Percentiles rank a stretch among this genome's conserved stretches.
These are phyloP conservation scores for Backusella morwellensis DNA, from an alignment of 192 early-diverging fungal genomes.

Conservation along the genomic window DNA sequence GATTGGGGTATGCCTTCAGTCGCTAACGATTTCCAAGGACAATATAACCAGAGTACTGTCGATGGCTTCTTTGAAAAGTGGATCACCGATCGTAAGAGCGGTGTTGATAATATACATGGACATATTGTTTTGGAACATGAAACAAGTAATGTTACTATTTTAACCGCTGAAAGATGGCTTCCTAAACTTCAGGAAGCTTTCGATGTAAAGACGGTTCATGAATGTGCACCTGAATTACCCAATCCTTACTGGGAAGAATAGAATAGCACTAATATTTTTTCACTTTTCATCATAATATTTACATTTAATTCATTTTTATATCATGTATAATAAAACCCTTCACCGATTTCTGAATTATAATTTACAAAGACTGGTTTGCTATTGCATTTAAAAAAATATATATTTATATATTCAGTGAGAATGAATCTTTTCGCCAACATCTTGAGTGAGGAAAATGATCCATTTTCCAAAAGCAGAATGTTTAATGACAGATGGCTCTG, in stretches of 20 bases:
- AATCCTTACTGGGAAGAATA: conserved; percentile 39
- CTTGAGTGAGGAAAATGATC: neutral
- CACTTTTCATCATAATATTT: neutral
- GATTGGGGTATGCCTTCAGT: conserved; percentile 40
- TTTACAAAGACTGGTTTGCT: neutral
- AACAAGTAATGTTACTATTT: conserved; percentile 33
- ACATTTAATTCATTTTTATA: neutral
- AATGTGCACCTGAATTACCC: conserved; percentile 31
- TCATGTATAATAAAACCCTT: neutral
- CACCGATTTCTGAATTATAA: neutral
- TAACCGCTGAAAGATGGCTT: conserved; percentile 41
- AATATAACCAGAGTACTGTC: conserved; percentile 20
- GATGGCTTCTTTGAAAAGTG: conserved; percentile 18
- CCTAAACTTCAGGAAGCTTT: conserved; percentile 33
- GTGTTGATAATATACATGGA: conserved; percentile 24
- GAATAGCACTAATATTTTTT: neutral
- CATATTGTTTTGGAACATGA: conserved; percentile 43
- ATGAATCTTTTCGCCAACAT: neutral
- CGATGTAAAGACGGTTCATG: conserved; percentile 33
- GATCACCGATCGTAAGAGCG: conserved; percentile 10
- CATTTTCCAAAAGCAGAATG: neutral
- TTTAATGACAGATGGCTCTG: neutral
- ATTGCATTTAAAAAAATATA: neutral
- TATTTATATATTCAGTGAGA: neutral
- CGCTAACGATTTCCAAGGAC: neutral